Percentiles rank a stretch among this genome's conserved stretches.
Conservation (phyloP, 768 basidiomycete species). For the Imleria badia region DNA sequence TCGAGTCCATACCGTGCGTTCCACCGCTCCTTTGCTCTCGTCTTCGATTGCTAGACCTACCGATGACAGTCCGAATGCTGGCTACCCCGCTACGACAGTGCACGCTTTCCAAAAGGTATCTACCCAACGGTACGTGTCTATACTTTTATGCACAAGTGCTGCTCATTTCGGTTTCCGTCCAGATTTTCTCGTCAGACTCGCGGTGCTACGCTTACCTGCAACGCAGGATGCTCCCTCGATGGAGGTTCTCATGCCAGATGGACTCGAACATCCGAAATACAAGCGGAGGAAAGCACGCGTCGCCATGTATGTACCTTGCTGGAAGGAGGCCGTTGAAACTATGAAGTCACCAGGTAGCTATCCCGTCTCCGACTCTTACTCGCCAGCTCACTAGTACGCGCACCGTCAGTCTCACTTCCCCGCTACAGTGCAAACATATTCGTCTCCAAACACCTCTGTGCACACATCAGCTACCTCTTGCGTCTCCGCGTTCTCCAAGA, state of each 20-base stretch:
- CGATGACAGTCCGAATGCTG: constrained; percentile 64
- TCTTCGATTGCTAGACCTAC: not conserved
- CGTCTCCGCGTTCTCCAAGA: constrained; percentile 78
- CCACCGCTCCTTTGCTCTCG: not conserved
- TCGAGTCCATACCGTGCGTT: constrained; percentile 72
- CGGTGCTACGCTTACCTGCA: constrained; percentile 44
- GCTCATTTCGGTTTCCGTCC: constrained; percentile 1
- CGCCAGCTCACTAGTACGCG: constrained; percentile 3
- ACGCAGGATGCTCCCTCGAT: constrained; percentile 27
- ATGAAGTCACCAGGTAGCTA: constrained; percentile 39
- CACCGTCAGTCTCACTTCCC: constrained; percentile 16
- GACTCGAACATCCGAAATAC: constrained; percentile 65
- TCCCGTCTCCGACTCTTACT: not conserved
- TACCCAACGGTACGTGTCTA: constrained; percentile 56
- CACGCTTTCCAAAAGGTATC: constrained; percentile 42
- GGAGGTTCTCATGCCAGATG: constrained; percentile 49
- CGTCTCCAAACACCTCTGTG: constrained; percentile 44
- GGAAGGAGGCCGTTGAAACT: constrained; percentile 45
- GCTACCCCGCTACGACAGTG: constrained; percentile 63
- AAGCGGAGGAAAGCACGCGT: constrained; percentile 44
- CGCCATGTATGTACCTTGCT: constrained; percentile 60
- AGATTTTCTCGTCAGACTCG: constrained; percentile 71
- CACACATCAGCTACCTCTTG: constrained; percentile 64
- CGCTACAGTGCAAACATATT: constrained; percentile 31
- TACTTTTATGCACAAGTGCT: not conserved